Evolutionary conservation across 177 flowering plant genomes (phyloP).

Genomic region (Vitis hybrid): DNA sequence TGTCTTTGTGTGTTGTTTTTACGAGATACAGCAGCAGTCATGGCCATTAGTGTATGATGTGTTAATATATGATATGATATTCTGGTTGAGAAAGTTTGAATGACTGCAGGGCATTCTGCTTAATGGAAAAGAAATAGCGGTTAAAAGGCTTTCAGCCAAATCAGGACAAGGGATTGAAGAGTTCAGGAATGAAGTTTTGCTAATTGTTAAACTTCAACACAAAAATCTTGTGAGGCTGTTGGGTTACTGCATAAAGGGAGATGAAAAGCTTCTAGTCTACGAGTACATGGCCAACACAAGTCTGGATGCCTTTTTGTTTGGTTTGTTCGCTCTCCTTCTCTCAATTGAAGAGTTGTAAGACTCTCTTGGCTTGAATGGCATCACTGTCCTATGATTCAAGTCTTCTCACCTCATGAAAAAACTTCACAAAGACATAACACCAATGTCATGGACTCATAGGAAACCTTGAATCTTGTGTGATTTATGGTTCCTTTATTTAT

Average conservation of each 20-base stretch:
- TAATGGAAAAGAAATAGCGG: constrained; percentile 64
- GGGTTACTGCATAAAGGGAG: constrained; percentile 56
- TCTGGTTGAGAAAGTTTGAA: too few relatives aligned
- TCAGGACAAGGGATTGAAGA: constrained; percentile 56
- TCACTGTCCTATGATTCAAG: too few relatives aligned
- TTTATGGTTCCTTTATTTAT: too few relatives aligned
- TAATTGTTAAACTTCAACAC: constrained; percentile 62
- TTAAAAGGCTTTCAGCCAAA: constrained; percentile 52
- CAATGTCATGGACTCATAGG: too few relatives aligned
- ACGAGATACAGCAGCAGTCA: too few relatives aligned
- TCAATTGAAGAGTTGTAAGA: background rate
- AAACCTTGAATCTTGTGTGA: too few relatives aligned
- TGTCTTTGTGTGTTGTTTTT: too few relatives aligned
- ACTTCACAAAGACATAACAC: too few relatives aligned
- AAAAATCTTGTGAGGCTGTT: constrained; percentile 58
- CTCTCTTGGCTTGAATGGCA: too few relatives aligned
- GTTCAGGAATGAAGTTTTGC: constrained; percentile 53
- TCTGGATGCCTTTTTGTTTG: constrained; percentile 50
- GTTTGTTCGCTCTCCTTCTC: constrained; percentile 18
- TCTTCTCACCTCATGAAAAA: too few relatives aligned
- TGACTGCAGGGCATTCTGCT: constrained; percentile 41
- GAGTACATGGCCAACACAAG: constrained; percentile 55
- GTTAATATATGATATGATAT: too few relatives aligned
- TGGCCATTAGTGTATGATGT: too few relatives aligned
- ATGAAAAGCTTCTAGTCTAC: constrained; percentile 58